Conservation (phyloP, 441 rosid genomes). For the Adansonia grandidieri region DNA sequence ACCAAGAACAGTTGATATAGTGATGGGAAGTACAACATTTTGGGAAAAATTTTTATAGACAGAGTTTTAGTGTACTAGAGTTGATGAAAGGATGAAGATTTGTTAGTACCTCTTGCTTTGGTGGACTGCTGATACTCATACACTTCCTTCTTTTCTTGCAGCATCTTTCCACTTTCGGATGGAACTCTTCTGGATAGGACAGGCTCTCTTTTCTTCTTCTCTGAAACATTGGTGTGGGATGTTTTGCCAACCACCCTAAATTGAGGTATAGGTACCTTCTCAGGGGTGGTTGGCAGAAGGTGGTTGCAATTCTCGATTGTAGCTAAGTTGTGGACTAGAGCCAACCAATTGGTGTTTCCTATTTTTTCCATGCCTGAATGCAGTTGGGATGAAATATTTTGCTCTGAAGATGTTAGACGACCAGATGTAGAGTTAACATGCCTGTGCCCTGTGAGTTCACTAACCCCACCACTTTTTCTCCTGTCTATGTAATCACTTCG, state of each 20-base stretch:
- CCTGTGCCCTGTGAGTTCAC: conserved; percentile 24
- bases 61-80: conserved; percentile 14
- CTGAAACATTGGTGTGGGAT: conserved; percentile 33
- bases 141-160: conserved; percentile 37
- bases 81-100: conserved; percentile 28
- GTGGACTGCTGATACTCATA: conserved; percentile 36
- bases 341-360: conserved; percentile 32
- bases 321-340: conserved; percentile 35
- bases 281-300: conserved; percentile 44
- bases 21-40: conserved; percentile 27
- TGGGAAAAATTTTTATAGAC: conserved; percentile 28
- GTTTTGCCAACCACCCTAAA: conserved; percentile 33
- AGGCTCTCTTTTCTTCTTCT: conserved; percentile 38
- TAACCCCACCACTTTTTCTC: conserved; percentile 26
- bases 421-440: conserved; percentile 31
- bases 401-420: conserved; percentile 31
- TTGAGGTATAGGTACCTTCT: conserved; percentile 36
- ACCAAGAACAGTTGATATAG: conserved; percentile 28
- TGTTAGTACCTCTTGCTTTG: conserved; percentile 52
- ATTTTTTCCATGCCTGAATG: conserved; percentile 30
- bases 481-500: conserved; percentile 25
- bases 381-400: conserved; percentile 31
- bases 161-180: conserved; percentile 36
- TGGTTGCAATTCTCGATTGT: conserved; percentile 35
- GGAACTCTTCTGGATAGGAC: conserved; percentile 33